Percentiles rank a stretch among this genome's conserved stretches.
phyloP scores from a whole-genome alignment of 2,329 filamentous ascomycete species.

The Fusarium nygamai region DNA sequence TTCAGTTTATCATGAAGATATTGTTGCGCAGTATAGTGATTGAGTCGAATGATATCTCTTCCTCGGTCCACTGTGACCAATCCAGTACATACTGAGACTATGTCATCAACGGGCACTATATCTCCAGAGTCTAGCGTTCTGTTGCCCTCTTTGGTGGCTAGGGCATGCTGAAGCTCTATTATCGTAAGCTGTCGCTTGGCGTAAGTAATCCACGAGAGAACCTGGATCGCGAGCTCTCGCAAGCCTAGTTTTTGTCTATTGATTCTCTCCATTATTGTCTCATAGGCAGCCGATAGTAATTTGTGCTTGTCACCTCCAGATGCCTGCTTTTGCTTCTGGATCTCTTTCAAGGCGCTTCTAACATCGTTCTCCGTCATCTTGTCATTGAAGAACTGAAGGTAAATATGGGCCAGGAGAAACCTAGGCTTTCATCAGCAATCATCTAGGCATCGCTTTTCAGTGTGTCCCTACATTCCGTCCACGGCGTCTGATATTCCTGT shows the following conservation, averaged over 20 bases:
- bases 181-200: slow-evolving; percentile 47
- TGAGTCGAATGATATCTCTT: slow-evolving; percentile 51
- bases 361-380: neutral
- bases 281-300: slow-evolving; percentile 47
- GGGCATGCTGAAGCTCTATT: slow-evolving; percentile 53
- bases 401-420: slow-evolving; percentile 28
- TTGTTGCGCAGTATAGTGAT: slow-evolving; percentile 57
- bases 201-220: slow-evolving; percentile 53
- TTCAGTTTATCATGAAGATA: slow-evolving; percentile 45
- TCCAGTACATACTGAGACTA: slow-evolving; percentile 53
- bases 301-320: too few species aligned
- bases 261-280: slow-evolving; percentile 54
- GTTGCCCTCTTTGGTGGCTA: slow-evolving; percentile 48
- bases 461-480: slow-evolving; percentile 31
- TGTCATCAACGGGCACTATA: slow-evolving; percentile 43
- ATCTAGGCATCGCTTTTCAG: fast-evolving
- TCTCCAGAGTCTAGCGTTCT: slow-evolving; percentile 47
- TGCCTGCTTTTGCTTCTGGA: too few species aligned
- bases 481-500: neutral
- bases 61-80: slow-evolving; percentile 53
- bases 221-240: slow-evolving; percentile 47
- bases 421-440: neutral
- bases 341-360: too few species aligned
- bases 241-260: slow-evolving; percentile 35
- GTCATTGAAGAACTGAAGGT: slow-evolving; percentile 2